phyloP scores from a whole-genome alignment of 345 rosid species.

The Citrus sinensis region DVS_A1.0 CM039164.1:20879501-20880000 shows the following conservation, averaged over 20 bases:
- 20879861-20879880: not conserved
- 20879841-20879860: not conserved
- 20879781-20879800: not conserved
- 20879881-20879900: not conserved
- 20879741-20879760: conserved; percentile 57
- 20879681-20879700: conserved; percentile 69
- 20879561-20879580: not conserved
- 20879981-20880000: not conserved
- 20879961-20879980: not conserved
- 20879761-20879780: conserved; percentile 50
- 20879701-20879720: conserved; percentile 51
- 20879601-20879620: not conserved
- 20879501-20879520: conserved; percentile 81
- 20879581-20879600: not conserved
- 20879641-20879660: conserved; percentile 71
- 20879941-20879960: not conserved
- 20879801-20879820: not conserved
- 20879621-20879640: conserved; percentile 33
- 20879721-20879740: conserved; percentile 64
- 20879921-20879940: not conserved
- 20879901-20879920: not conserved
- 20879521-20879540: conserved; percentile 56
- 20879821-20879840: not conserved
- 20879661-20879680: conserved; percentile 64
- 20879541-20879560: conserved; percentile 11